phyloP scores from a whole-genome alignment of 148 eudicot genomes.

The Rhododendron simsii region DNA sequence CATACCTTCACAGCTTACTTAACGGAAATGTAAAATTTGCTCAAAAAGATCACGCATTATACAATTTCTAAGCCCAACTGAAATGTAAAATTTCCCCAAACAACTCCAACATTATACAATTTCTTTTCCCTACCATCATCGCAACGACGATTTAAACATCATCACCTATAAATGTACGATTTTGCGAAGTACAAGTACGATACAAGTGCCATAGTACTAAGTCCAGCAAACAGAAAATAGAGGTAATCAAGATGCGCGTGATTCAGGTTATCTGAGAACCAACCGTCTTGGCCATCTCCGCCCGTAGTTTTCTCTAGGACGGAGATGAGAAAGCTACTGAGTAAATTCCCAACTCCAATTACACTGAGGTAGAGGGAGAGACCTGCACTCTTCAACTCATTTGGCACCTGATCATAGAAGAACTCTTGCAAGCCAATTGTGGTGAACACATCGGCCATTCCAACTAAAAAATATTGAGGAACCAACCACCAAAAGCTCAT shows the following conservation, averaged over 20 bases:
- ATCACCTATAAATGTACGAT: conserved; percentile 19
- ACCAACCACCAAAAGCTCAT: conserved; percentile 25
- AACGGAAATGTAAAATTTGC: neutral
- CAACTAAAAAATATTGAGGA: conserved; percentile 35
- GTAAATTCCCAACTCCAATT: conserved; percentile 36
- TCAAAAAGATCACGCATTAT: too few relatives aligned
- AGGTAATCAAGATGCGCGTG: conserved; percentile 61
- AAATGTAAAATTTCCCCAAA: neutral
- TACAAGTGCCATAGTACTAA: conserved; percentile 13
- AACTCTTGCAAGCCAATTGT: conserved; percentile 46
- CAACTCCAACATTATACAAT: neutral
- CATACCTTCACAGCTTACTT: neutral
- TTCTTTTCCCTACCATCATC: neutral
- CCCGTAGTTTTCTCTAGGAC: conserved; percentile 21
- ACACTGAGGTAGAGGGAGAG: conserved; percentile 29
- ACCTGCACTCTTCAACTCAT: conserved; percentile 35
- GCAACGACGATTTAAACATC: neutral
- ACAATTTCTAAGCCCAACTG: too few relatives aligned
- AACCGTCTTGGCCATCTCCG: conserved; percentile 27
- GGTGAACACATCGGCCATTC: conserved; percentile 34
- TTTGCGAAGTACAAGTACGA: conserved; percentile 20
- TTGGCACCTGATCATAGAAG: conserved; percentile 41
- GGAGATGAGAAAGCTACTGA: conserved; percentile 32
- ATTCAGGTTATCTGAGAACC: conserved; percentile 60
- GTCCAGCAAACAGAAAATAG: conserved; percentile 50